phyloP scores from a whole-genome alignment of 805 yeast species.

The Yarrowia hollandica region DNA sequence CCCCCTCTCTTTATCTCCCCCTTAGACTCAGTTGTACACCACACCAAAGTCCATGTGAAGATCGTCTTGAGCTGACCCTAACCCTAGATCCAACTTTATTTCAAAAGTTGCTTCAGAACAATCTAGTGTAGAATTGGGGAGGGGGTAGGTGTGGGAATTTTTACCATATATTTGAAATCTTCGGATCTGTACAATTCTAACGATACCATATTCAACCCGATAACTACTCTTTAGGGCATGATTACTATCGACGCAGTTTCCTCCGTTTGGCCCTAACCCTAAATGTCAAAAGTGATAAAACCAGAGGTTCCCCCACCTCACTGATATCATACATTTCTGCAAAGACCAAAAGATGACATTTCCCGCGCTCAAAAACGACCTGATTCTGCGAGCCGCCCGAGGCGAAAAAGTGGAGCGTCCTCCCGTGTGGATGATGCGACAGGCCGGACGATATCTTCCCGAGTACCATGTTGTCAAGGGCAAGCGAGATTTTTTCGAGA shows the following conservation, averaged over 20 bases:
- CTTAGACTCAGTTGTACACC: no score
- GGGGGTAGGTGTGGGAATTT: no score
- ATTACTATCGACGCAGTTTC: no score
- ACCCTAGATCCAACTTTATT: not conserved
- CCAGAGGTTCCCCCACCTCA: not conserved
- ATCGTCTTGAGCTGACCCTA: not conserved
- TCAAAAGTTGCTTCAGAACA: slow-evolving; percentile 4
- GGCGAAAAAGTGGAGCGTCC: slow-evolving; percentile 91
- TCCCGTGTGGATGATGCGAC: slow-evolving; percentile 98
- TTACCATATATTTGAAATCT: no score
- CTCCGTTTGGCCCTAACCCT: slow-evolving; percentile 23
- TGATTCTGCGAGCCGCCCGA: slow-evolving; percentile 84
- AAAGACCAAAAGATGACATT: not conserved
- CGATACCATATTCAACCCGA: no score
- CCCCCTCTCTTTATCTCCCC: no score
- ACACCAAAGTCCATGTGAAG: no score
- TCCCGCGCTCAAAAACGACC: slow-evolving; percentile 70
- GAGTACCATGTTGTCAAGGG: slow-evolving; percentile 87
- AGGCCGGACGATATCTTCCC: slow-evolving; percentile 85
- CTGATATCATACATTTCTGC: no score
- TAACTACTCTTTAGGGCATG: no score
- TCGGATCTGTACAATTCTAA: no score
- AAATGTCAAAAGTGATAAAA: not conserved
- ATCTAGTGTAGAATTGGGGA: not conserved
- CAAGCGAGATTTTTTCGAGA: slow-evolving; percentile 83